Percentiles rank a stretch among this genome's conserved stretches.
Conservation (phyloP, 768 basidiomycete species). For the Lepiota venenata region DNA sequence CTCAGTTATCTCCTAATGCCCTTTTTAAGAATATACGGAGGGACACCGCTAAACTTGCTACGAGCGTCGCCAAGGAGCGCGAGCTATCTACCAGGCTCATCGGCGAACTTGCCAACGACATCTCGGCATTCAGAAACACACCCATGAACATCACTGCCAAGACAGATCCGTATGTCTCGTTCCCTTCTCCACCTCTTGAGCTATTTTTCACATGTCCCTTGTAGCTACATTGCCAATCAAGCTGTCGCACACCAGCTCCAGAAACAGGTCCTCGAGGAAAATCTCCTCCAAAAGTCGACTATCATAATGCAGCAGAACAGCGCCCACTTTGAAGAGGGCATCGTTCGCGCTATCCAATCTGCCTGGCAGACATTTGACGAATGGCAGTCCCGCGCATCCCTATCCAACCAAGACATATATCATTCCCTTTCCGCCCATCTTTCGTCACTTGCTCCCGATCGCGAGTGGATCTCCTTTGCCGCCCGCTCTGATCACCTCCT, state of each 20-base stretch:
- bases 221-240: slow-evolving; percentile 64
- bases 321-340: slow-evolving; percentile 95
- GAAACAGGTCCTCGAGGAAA: slow-evolving; percentile 96
- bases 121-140: slow-evolving; percentile 93
- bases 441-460: slow-evolving; percentile 76
- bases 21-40: slow-evolving; percentile 79
- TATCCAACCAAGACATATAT: slow-evolving; percentile 73
- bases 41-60: slow-evolving; percentile 90
- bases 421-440: slow-evolving; percentile 67
- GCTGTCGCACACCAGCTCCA: slow-evolving; percentile 77
- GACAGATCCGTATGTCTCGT: slow-evolving; percentile 71
- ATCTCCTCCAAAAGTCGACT: slow-evolving; percentile 94
- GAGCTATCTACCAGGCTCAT: slow-evolving; percentile 84
- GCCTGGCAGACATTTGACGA: slow-evolving; percentile 98
- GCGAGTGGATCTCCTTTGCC: slow-evolving; percentile 95
- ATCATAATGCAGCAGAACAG: slow-evolving; percentile 98
- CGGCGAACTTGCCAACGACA: slow-evolving; percentile 80
- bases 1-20: not conserved
- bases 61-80: slow-evolving; percentile 89
- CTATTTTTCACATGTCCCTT: not conserved
- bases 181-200: slow-evolving; percentile 2
- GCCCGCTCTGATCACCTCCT: slow-evolving; percentile 92
- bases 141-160: slow-evolving; percentile 81
- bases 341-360: slow-evolving; percentile 92
- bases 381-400: slow-evolving; percentile 81